These are phyloP conservation scores for Debaryomyces nepalensis DNA, from an alignment of 1,139 yeast genomes.

Conservation along the genomic window DNA sequence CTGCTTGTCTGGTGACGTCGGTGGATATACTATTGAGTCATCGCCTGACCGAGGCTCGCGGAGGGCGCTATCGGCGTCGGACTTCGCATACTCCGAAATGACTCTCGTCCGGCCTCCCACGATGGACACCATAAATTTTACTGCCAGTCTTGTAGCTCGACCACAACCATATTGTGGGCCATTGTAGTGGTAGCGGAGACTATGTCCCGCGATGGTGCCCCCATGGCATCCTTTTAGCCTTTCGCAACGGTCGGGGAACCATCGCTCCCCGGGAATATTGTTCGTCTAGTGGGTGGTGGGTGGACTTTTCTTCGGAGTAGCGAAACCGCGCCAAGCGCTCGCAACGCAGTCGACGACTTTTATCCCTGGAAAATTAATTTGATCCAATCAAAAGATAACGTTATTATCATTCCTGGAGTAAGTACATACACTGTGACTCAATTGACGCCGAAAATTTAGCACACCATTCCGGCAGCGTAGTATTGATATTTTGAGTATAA, in stretches of 20 bases:
- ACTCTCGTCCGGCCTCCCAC: constrained; percentile 1
- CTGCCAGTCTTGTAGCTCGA: not conserved
- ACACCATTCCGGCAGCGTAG: not conserved
- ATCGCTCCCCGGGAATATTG: not conserved
- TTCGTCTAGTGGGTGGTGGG: constrained; percentile 1
- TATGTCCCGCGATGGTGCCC: not conserved
- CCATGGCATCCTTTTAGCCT: not conserved
- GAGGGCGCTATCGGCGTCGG: constrained; percentile 7
- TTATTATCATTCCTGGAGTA: constrained; percentile 4
- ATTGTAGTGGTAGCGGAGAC: too few relatives aligned
- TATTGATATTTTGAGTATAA: not conserved
- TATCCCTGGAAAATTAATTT: not conserved
- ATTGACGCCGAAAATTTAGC: constrained; percentile 3
- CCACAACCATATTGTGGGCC: not conserved
- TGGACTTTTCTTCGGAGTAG: constrained; percentile 7
- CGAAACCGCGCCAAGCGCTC: constrained; percentile 9
- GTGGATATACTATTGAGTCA: too few relatives aligned
- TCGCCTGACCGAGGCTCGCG: not conserved
- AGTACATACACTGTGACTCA: constrained; percentile 4
- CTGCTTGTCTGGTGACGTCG: too few relatives aligned
- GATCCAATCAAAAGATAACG: constrained; percentile 11
- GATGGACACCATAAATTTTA: too few relatives aligned
- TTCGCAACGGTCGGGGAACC: too few relatives aligned
- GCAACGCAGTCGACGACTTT: not conserved
- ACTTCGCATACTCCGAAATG: constrained; percentile 3